Conservation (phyloP, 2,329 filamentous ascomycete species). For the Podosphaera xanthii region DNA sequence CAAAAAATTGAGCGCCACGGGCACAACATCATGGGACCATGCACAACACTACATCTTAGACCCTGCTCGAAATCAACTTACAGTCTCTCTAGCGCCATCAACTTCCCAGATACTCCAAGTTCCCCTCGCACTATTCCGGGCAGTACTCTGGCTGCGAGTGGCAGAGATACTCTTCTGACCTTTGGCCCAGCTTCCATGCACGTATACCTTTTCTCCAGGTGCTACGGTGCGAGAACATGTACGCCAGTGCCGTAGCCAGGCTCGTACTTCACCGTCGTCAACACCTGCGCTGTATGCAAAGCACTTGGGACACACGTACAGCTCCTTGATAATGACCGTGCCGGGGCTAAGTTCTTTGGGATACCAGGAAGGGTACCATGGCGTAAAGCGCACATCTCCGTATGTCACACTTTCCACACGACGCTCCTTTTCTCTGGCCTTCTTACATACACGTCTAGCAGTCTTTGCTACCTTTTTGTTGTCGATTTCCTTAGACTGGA, state of each 20-base stretch:
- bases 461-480: neutral
- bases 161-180: neutral
- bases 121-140: constrained; percentile 33
- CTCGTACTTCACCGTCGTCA: constrained; percentile 19
- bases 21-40: neutral
- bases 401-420: constrained; percentile 77
- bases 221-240: constrained; percentile 27
- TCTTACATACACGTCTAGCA: neutral
- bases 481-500: neutral
- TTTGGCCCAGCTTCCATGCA: constrained; percentile 25
- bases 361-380: constrained; percentile 89
- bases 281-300: constrained; percentile 64
- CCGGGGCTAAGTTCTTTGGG: constrained; percentile 34
- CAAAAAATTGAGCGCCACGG: neutral
- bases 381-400: constrained; percentile 61
- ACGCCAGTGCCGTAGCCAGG: constrained; percentile 34
- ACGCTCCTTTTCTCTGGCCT: constrained; percentile 25
- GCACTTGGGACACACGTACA: constrained; percentile 81
- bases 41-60: neutral
- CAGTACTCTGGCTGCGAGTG: constrained; percentile 14
- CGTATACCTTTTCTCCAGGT: constrained; percentile 56
- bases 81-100: constrained; percentile 65
- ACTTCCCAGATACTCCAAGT: constrained; percentile 81
- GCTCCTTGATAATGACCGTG: constrained; percentile 27
- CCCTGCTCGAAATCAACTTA: constrained; percentile 18